Evolutionary conservation across 495 filamentous ascomycete species (phyloP), one percentile per base, ranked within the genome.

Genomic region (Clohesyomyces aquaticus): DNA sequence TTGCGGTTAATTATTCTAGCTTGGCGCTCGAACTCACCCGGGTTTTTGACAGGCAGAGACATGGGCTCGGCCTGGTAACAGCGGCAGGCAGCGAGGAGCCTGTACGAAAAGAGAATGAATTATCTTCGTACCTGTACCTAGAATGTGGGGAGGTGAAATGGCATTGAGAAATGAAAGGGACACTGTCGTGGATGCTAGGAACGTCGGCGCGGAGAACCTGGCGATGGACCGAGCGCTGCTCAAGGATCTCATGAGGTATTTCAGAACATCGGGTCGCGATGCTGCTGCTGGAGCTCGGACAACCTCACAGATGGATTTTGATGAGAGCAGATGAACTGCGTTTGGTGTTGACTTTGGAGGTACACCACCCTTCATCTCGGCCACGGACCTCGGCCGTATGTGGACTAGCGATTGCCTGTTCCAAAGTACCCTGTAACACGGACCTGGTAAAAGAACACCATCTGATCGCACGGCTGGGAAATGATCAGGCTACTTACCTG

Each of bases 151-250:
- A 41, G 27, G n/a, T n/a, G n/a, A n/a, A n/a, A n/a, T 28, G 53
- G 26, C 25, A 28, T 29, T 1, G 45, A 21, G 45, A 19, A 43
- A 19, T 50, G 2, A n/a, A 27, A 26, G 28, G 29, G 42, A 2
- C 42, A 3, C 3, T 14, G 3, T 29, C 3, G 27, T 55, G 61
- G 53, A 8, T 45, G 6, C 52, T 56, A 64, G 61, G 61, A 29
- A 64, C 12, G 22, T 56, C 61, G 61, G 61, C 50, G 61, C 61
- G 61, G 47, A 28, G 38, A 26, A 22, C 61, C 61, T 55, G 52
- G 52, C 38, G 43, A 42, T 16, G 49, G 21, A 19, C 12, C 11
- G 28, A 22, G 4, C 1, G 29, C 29, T 22, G n/a, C 14, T n/a
- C n/a, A n/a, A n/a, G 19, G 43, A 47, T 47, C 6, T 16, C 49